Percentiles rank a stretch among this genome's conserved stretches.
These are phyloP conservation scores for Xylaria sp. DNA, from an alignment of 2,329 filamentous ascomycete genomes.

Conservation along the genomic window DNA sequence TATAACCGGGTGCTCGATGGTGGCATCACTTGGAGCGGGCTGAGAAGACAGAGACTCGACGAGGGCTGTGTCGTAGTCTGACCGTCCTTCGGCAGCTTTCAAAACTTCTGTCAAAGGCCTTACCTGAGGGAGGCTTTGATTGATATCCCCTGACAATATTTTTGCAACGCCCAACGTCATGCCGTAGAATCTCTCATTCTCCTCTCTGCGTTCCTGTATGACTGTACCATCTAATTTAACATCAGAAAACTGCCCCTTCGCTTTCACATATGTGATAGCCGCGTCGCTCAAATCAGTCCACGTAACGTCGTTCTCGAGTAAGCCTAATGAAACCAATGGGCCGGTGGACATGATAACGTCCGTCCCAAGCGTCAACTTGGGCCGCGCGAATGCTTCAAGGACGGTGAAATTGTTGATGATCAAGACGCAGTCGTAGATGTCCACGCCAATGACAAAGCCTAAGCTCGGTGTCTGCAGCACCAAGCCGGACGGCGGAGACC, in stretches of 20 bases:
- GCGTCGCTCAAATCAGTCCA: conserved; percentile 66
- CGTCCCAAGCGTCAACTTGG: conserved; percentile 82
- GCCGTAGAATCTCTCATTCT: conserved; percentile 70
- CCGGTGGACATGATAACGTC: conserved; percentile 82
- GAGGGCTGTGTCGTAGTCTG: conserved; percentile 75
- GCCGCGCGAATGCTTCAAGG: conserved; percentile 82
- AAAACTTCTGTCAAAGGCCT: conserved; percentile 80
- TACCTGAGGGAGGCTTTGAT: conserved; percentile 65
- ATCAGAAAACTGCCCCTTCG: conserved; percentile 65
- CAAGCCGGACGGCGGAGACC: conserved; percentile 92
- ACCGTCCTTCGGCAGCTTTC: conserved; percentile 86
- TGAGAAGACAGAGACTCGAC: conserved; percentile 72
- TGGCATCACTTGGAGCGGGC: conserved; percentile 80
- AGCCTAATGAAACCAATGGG: conserved; percentile 71
- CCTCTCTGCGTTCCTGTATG: conserved; percentile 66
- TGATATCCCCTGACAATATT: conserved; percentile 67
- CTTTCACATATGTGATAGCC: conserved; percentile 69
- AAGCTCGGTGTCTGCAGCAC: conserved; percentile 89
- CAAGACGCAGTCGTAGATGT: conserved; percentile 95
- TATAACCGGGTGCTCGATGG: conserved; percentile 60
- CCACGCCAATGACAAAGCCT: conserved; percentile 89
- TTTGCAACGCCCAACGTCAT: conserved; percentile 64
- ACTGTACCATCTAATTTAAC: conserved; percentile 68
- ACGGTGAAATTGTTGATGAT: conserved; percentile 90
- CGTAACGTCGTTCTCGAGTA: conserved; percentile 62